These are phyloP conservation scores for Cytospora piceicola DNA, from an alignment of 2,329 filamentous ascomycete species.

Conservation along the genomic window DNA sequence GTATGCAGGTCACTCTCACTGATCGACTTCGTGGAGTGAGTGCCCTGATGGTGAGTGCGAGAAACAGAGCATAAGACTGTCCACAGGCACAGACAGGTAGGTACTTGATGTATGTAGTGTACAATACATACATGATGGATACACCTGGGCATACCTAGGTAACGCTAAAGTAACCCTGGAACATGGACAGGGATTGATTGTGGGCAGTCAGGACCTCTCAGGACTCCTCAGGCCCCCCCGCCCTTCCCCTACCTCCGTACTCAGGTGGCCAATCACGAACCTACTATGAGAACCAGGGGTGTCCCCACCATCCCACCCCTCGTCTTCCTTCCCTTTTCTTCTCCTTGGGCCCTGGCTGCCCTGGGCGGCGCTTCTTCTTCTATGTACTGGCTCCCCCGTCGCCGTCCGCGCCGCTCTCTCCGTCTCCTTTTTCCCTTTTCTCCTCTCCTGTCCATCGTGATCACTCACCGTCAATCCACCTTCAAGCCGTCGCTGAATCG, in stretches of 20 bases:
- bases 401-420: conserved; percentile 24
- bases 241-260: conserved; percentile 2
- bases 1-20: conserved; percentile 3
- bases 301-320: conserved; percentile 11
- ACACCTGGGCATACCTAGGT: background rate
- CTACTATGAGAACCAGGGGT: background rate
- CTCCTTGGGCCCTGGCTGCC: conserved; percentile 34
- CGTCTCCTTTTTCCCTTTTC: conserved; percentile 36
- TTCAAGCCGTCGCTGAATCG: conserved; percentile 34
- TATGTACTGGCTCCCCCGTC: conserved; percentile 18
- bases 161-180: background rate
- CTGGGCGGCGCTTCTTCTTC: conserved; percentile 21
- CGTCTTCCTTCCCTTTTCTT: conserved; percentile 38
- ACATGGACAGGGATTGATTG: conserved; percentile 1
- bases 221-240: background rate
- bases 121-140: too few relatives aligned
- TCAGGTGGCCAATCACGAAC: conserved; percentile 1
- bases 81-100: background rate
- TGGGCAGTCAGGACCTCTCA: background rate
- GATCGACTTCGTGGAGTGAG: conserved; percentile 1
- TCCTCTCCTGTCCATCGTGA: conserved; percentile 34
- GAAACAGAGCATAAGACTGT: background rate
- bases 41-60: background rate
- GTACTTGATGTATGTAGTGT: background rate
- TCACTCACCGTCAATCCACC: conserved; percentile 31